Conservation (phyloP, 2,329 filamentous ascomycete species). For the Pyrenochaeta sp. region DNA sequence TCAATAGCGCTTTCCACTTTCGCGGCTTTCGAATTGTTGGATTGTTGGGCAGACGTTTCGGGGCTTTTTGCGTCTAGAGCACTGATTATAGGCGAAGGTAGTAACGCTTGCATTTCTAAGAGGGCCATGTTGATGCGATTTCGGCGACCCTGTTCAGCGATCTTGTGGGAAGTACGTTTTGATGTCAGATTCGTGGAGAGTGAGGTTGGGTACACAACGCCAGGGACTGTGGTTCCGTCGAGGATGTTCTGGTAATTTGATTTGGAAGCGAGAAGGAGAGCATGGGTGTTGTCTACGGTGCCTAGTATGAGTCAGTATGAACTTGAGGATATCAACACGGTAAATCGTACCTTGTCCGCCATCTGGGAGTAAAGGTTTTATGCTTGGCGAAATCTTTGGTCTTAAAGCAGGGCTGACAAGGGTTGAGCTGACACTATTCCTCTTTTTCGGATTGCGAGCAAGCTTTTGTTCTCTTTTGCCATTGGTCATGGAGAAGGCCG, state of each 20-base stretch:
- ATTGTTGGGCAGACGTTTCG: slow-evolving; percentile 46
- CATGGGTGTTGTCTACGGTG: slow-evolving; percentile 65
- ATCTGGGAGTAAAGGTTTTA: slow-evolving; percentile 86
- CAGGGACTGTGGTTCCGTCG: slow-evolving; percentile 88
- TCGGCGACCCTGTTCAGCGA: slow-evolving; percentile 92
- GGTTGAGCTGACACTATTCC: slow-evolving; percentile 65
- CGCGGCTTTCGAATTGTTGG: slow-evolving; percentile 79
- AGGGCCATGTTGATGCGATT: slow-evolving; percentile 95
- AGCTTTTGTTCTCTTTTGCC: slow-evolving; percentile 43
- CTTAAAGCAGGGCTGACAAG: slow-evolving; percentile 86
- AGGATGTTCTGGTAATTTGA: slow-evolving; percentile 98
- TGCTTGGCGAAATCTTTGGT: slow-evolving; percentile 90
- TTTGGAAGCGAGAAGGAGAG: slow-evolving; percentile 86
- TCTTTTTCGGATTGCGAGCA: slow-evolving; percentile 47
- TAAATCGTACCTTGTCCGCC: slow-evolving; percentile 58
- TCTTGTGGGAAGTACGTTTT: slow-evolving; percentile 96
- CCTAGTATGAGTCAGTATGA: slow-evolving; percentile 39
- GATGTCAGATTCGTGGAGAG: slow-evolving; percentile 93
- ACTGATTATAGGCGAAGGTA: slow-evolving; percentile 65
- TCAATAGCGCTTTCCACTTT: slow-evolving; percentile 97
- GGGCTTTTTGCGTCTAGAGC: slow-evolving; percentile 45
- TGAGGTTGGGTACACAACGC: slow-evolving; percentile 87
- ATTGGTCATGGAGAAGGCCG: slow-evolving; percentile 35
- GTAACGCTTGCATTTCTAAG: slow-evolving; percentile 84
- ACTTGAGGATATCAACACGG: not conserved